A percentile compares a stretch with the other conserved stretches of the same genome.
Conservation (phyloP, 495 filamentous ascomycete genomes). For the Talaromyces stipitatus region DNA sequence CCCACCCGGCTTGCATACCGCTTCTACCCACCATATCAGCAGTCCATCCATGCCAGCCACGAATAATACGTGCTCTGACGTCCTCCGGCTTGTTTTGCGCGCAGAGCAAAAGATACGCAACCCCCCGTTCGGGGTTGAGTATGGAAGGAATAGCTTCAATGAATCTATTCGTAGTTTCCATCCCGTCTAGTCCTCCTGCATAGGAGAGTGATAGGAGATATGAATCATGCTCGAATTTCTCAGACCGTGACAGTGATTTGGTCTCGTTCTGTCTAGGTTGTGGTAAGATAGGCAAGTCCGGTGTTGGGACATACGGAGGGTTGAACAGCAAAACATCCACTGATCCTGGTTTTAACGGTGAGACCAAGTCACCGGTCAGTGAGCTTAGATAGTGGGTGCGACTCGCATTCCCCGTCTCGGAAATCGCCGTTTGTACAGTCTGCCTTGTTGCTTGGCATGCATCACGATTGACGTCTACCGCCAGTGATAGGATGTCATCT, state of each 20-base stretch:
- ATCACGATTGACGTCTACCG: conserved; percentile 73
- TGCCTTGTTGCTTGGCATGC: conserved; percentile 63
- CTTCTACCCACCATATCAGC: conserved; percentile 76
- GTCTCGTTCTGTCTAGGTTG: conserved; percentile 13
- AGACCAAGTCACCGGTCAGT: conserved; percentile 56
- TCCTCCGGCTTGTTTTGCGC: conserved; percentile 74
- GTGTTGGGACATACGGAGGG: conserved; percentile 89
- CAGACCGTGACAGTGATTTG: conserved; percentile 17
- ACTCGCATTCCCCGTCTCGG: conserved; percentile 16
- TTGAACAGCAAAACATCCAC: conserved; percentile 93
- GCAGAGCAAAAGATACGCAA: conserved; percentile 86
- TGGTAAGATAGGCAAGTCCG: conserved; percentile 51
- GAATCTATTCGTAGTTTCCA: conserved; percentile 81
- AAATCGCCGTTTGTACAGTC: conserved; percentile 53
- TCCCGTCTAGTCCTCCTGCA: conserved; percentile 81
- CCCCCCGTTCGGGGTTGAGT: conserved; percentile 55
- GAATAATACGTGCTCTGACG: conserved; percentile 56
- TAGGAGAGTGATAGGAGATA: conserved; percentile 78
- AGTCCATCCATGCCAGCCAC: conserved; percentile 54
- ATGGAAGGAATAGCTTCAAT: conserved; percentile 56
- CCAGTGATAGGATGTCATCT: conserved; percentile 58
- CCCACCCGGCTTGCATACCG: conserved; percentile 85
- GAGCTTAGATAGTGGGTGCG: conserved; percentile 37
- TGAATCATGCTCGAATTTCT: conserved; percentile 61
- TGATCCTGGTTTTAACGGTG: conserved; percentile 41